Evolutionary conservation across 495 filamentous ascomycete species (phyloP), one percentile per base, ranked within the genome.

Genomic region (Friedmanniomyces endolithicus): DNA sequence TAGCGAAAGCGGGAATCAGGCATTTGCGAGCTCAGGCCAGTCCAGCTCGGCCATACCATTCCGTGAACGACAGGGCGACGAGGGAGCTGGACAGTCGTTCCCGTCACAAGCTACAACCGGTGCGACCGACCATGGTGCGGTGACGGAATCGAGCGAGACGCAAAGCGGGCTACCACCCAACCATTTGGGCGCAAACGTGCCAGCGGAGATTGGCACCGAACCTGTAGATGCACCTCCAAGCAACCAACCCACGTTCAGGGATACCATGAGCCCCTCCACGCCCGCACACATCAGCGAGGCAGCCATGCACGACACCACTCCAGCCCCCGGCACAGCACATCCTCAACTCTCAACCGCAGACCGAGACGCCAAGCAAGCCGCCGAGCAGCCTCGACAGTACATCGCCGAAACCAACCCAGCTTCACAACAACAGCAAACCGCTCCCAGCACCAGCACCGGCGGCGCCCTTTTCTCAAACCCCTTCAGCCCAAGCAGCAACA

Each of bases 11-110:
- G n/a, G 29, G 20, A 48, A 59, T 25, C 50, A 39, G 16, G 12
- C 46, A 9, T 50, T 54, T 44, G 56, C 50, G 11, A 59, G 56
- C 25, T 23, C 50, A 7, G 27, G 31, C 17, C 48, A 40, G 50
- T 54, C 49, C 37, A 47, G 48, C 22, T 37, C 56, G 1, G 56
- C 56, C 16, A 24, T 58, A 9, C 44, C 56, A 16, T 16, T 50
- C 20, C 24, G 50, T 40, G 27, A 48, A 39, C 50, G 43, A 11
- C 39, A 53, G 45, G 31, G 27, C 27, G 27, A 48, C 11, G 50
- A 58, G 29, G 25, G 39, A 20, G 17, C 23, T 12, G 17, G 14
- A 22, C 14, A 25, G 16, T 33, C 47, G 31, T 53, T 4, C 4
- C 9, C 4, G n/a, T 11, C 20, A 11, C n/a, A 39, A 33, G 19